A percentile compares a stretch with the other conserved stretches of the same genome.
These are phyloP conservation scores for Staphylotrichum tortipilum DNA, from an alignment of 495 filamentous ascomycete species.

Conservation along the genomic window DNA sequence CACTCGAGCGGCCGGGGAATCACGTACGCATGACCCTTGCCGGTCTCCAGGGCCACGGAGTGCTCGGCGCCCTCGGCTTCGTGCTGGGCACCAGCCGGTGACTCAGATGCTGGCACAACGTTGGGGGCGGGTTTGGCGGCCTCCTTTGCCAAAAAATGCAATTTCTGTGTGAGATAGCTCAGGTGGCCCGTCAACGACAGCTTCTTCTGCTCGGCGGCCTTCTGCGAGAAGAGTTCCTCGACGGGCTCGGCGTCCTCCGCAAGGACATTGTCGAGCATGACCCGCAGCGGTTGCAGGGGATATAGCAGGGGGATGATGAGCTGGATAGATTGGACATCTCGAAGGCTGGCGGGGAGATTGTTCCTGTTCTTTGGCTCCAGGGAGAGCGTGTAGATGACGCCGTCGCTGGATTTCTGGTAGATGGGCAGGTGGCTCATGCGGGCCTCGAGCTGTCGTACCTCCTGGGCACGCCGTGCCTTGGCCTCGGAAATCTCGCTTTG, in stretches of 20 bases:
- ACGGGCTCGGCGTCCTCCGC: slow-evolving; percentile 51
- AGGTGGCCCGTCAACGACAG: slow-evolving; percentile 63
- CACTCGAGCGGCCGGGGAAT: slow-evolving; percentile 83
- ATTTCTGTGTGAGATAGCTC: slow-evolving; percentile 69
- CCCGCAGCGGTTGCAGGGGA: slow-evolving; percentile 57
- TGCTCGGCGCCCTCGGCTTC: slow-evolving; percentile 24
- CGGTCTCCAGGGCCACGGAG: slow-evolving; percentile 25
- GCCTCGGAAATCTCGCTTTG: slow-evolving; percentile 52
- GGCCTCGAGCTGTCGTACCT: slow-evolving; percentile 68
- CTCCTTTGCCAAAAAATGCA: slow-evolving; percentile 58
- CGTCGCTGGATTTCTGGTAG: slow-evolving; percentile 65
- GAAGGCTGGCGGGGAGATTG: slow-evolving; percentile 55
- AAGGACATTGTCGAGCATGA: slow-evolving; percentile 57
- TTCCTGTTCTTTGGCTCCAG: slow-evolving; percentile 56
- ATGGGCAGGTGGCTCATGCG: slow-evolving; percentile 60
- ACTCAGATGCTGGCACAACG: background rate
- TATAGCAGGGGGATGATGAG: slow-evolving; percentile 67
- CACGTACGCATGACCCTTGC: slow-evolving; percentile 58
- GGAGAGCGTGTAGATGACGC: slow-evolving; percentile 61
- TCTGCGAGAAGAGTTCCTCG: slow-evolving; percentile 56
- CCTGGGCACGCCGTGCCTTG: slow-evolving; percentile 52
- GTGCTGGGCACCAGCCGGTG: background rate
- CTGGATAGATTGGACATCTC: slow-evolving; percentile 53
- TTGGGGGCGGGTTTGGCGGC: slow-evolving; percentile 3
- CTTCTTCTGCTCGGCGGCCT: slow-evolving; percentile 46